A percentile compares a stretch with the other conserved stretches of the same genome.
Evolutionary conservation across 179 eudicot genomes (phyloP).

Genomic region (Camellia oleifera): DNA sequence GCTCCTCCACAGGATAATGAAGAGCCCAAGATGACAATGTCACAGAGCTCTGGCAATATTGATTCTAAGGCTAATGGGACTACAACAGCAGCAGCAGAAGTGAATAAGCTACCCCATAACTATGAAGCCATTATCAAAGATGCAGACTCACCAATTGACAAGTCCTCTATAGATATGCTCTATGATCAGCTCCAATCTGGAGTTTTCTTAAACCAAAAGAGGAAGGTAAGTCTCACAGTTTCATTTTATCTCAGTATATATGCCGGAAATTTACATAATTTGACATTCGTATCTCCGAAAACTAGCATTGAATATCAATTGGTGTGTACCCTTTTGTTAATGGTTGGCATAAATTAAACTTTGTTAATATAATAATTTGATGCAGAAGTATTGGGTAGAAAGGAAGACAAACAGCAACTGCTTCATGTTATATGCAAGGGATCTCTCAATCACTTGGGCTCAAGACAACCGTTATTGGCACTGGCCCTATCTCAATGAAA

Average conservation of each 20-base stretch:
- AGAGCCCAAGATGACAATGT: neutral
- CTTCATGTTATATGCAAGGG: constrained; percentile 56
- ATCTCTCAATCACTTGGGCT: constrained; percentile 62
- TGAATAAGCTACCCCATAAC: constrained; percentile 42
- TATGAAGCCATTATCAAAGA: constrained; percentile 46
- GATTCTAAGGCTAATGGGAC: neutral
- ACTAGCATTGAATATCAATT: too few species aligned
- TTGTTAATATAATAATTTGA: neutral
- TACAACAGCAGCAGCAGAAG: neutral
- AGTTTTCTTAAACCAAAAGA: constrained; percentile 51
- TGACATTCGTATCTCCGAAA: neutral
- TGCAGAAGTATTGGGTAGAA: constrained; percentile 78
- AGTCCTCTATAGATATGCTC: constrained; percentile 39
- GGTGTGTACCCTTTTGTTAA: too few species aligned
- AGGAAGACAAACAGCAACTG: constrained; percentile 50
- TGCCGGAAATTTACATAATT: neutral
- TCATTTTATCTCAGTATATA: neutral
- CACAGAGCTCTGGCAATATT: neutral
- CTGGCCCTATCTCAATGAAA: constrained; percentile 42
- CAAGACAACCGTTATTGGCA: constrained; percentile 55
- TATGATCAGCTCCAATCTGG: constrained; percentile 49
- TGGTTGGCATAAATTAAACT: too few species aligned
- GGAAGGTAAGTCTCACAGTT: constrained; percentile 29
- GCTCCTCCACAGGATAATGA: neutral
- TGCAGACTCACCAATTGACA: constrained; percentile 44